phyloP scores from a whole-genome alignment of 2,329 filamentous ascomycete genomes.

The Monascus ruber region DNA sequence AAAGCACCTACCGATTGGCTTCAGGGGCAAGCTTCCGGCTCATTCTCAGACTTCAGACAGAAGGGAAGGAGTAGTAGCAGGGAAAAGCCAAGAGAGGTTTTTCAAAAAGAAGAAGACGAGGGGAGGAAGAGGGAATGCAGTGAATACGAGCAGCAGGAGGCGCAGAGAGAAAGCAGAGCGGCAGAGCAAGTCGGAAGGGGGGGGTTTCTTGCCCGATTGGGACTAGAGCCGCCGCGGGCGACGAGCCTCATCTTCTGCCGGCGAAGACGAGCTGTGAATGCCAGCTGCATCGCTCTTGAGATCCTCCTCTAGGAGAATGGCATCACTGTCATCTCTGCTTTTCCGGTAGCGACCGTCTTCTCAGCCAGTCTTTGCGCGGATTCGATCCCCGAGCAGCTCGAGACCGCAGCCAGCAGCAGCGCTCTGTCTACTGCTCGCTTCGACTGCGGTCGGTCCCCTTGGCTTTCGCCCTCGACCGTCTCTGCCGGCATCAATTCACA shows the following conservation, averaged over 20 bases:
- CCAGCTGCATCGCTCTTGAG: no score
- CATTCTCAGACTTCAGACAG: slow-evolving; percentile 23
- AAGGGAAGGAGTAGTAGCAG: slow-evolving; percentile 5
- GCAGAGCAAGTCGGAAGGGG: slow-evolving; percentile 13
- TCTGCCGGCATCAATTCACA: no score
- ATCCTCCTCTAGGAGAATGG: no score
- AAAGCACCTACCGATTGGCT: slow-evolving; percentile 76
- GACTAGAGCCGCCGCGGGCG: slow-evolving; percentile 7
- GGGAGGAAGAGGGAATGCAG: slow-evolving; percentile 2
- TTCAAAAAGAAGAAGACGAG: not conserved
- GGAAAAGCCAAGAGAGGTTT: not conserved
- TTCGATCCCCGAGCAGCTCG: no score
- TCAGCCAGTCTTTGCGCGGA: no score
- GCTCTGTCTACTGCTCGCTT: no score
- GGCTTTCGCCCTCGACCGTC: no score
- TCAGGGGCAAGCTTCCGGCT: slow-evolving; percentile 84
- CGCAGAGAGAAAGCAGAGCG: slow-evolving; percentile 9
- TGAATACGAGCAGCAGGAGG: slow-evolving; percentile 7
- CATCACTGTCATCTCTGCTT: no score
- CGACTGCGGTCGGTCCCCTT: no score
- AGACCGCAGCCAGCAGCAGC: no score
- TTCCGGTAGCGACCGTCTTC: no score
- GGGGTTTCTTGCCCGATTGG: slow-evolving; percentile 10
- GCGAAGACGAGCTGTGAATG: not conserved
- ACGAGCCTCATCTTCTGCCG: slow-evolving; percentile 10